Evolutionary conservation across 2,329 filamentous ascomycete species (phyloP), one percentile per base, ranked within the genome.

Genomic region (Dendryphion nanum): DNA sequence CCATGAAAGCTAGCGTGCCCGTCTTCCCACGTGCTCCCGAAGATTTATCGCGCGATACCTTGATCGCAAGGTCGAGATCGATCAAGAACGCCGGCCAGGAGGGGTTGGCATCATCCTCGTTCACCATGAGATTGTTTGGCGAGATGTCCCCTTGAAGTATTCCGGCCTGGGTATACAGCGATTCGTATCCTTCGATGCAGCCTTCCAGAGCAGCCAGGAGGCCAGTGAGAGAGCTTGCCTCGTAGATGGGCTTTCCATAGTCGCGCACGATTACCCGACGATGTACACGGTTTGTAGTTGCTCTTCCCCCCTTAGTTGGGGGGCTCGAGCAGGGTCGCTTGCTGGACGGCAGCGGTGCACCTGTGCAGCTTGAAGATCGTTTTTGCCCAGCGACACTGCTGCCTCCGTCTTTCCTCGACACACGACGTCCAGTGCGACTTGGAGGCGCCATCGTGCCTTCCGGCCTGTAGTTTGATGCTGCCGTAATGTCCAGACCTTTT

Each of bases 1-100:
- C 69, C 63, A 75, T 74, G 38, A 74, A 75, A 1, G 64, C 67
- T 45, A 59, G 60, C 14, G 68, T 75, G 7, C 70, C 67, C 1
- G 67, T 73, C 51, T 68, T 73, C 1, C 65, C 62, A 34, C 51
- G 63, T 19, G 66, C 66, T 39, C 69, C 67, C 1, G 62, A 72
- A n/a, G 58, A 16, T n/a, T 43, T 42, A n/a, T 57, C 51, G 24
- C 63, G 60, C n/a, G 59, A 15, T 18, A 54, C 50, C 40, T 45
- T 60, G 30, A 73, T 61, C 3, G 60, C 50, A 35, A 45, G 35
- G 31, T 45, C 36, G 33, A 75, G 61, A 39, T 73, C 64, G 37
- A 73, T 70, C 19, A 71, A 48, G 33, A 72, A 73, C 3, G 60
- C 42, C 7, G 21, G n/a, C 7, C n/a, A 24, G 21, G 21, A 24